Percentiles rank a stretch among this genome's conserved stretches.
phyloP scores from a whole-genome alignment of 2,329 filamentous ascomycete genomes.

The Colletotrichum sp. region DNA sequence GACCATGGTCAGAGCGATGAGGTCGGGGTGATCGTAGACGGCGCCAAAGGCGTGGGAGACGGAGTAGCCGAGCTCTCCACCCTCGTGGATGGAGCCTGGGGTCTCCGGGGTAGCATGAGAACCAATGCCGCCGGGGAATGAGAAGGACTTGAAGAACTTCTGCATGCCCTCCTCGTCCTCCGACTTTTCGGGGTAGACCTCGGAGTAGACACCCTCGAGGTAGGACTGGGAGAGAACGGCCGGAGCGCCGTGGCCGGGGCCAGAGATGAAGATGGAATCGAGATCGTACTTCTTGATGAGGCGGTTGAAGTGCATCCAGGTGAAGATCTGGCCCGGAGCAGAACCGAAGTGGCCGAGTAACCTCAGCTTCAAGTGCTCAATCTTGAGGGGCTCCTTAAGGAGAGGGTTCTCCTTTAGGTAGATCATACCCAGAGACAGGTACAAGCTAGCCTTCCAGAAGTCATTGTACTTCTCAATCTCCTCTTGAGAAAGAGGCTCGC shows the following conservation, averaged over 20 bases:
- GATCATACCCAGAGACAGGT: slow-evolving; percentile 81
- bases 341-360: slow-evolving; percentile 81
- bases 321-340: slow-evolving; percentile 81
- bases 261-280: slow-evolving; percentile 75
- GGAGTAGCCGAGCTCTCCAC: slow-evolving; percentile 82
- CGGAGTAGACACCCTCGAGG: slow-evolving; percentile 78
- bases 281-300: slow-evolving; percentile 82
- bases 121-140: slow-evolving; percentile 79
- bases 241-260: slow-evolving; percentile 79
- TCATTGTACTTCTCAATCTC: slow-evolving; percentile 73
- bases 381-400: slow-evolving; percentile 69
- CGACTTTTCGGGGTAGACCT: slow-evolving; percentile 77
- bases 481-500: slow-evolving; percentile 65
- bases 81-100: slow-evolving; percentile 78
- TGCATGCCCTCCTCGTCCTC: slow-evolving; percentile 72
- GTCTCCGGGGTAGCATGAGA: slow-evolving; percentile 82
- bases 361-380: slow-evolving; percentile 75
- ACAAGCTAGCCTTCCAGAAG: slow-evolving; percentile 77
- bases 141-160: slow-evolving; percentile 83
- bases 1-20: slow-evolving; percentile 80
- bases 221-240: slow-evolving; percentile 79
- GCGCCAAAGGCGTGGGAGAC: slow-evolving; percentile 80
- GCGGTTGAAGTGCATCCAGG: slow-evolving; percentile 82
- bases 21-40: slow-evolving; percentile 75
- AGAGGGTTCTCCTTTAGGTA: slow-evolving; percentile 78